Percentiles rank a stretch among this genome's conserved stretches.
phyloP scores from a whole-genome alignment of 352 stramenopile genomes.

The Phytophthora constricta region DNA sequence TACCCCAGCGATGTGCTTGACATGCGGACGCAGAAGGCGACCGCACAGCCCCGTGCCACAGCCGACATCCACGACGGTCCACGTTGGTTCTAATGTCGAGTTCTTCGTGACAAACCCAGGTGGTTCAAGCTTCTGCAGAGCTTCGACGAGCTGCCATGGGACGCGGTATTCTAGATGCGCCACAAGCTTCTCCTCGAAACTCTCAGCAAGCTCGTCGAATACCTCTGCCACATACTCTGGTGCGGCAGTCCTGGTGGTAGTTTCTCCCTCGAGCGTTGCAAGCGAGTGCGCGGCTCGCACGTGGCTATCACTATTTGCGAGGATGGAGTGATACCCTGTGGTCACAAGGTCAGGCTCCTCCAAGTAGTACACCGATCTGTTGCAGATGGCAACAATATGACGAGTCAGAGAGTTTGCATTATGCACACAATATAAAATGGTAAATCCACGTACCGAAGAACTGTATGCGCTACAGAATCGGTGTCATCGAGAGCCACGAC shows the following conservation, averaged over 20 bases:
- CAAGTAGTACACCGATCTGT: slow-evolving; percentile 68
- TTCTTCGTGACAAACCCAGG: slow-evolving; percentile 21
- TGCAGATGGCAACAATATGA: slow-evolving; percentile 8
- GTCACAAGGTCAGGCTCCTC: slow-evolving; percentile 65
- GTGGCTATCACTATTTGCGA: slow-evolving; percentile 46
- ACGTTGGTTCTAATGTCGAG: slow-evolving; percentile 25
- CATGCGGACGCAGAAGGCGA: slow-evolving; percentile 64
- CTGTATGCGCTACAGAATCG: slow-evolving; percentile 80
- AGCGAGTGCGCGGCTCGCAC: slow-evolving; percentile 70
- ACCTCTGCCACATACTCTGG: slow-evolving; percentile 76
- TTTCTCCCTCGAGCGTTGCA: slow-evolving; percentile 60
- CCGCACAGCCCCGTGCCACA: slow-evolving; percentile 85
- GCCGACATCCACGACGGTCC: slow-evolving; percentile 64
- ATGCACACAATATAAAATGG: no score
- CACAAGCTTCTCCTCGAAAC: slow-evolving; percentile 85
- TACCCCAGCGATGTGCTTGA: slow-evolving; percentile 64
- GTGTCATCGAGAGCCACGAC: slow-evolving; percentile 69
- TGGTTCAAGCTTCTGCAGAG: slow-evolving; percentile 52
- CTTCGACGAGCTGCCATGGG: slow-evolving; percentile 79
- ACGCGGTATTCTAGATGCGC: slow-evolving; percentile 81
- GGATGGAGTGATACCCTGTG: slow-evolving; percentile 54
- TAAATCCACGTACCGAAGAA: slow-evolving; percentile 52
- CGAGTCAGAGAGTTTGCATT: slow-evolving; percentile 3
- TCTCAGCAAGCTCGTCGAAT: slow-evolving; percentile 81
- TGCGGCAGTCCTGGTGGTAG: slow-evolving; percentile 55